Percentiles rank a stretch among this genome's conserved stretches.
Evolutionary conservation across 208 protist genomes (phyloP).

Genomic region (Blastocrithidia nonstop): DNA sequence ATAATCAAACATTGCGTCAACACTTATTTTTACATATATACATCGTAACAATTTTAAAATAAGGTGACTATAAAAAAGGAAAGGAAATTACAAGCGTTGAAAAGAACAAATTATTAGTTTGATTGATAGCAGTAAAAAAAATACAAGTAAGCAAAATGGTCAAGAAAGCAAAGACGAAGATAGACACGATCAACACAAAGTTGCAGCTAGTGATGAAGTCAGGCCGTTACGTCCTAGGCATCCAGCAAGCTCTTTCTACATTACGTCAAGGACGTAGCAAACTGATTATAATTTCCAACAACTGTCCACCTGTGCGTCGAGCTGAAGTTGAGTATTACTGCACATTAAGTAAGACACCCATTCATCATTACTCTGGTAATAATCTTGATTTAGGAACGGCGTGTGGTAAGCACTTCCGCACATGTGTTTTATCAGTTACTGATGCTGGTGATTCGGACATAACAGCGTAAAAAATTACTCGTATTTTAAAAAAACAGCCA

Average conservation of each 20-base stretch:
- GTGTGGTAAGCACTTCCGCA: conserved; percentile 98
- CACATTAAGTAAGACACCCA: conserved; percentile 97
- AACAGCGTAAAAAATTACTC: conserved; percentile 41
- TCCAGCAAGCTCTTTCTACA: conserved; percentile 94
- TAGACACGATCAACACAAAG: conserved; percentile 98
- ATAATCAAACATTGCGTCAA: too few species aligned
- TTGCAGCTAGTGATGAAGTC: conserved; percentile 99
- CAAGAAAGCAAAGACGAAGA: conserved; percentile 93
- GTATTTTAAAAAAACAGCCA: too few species aligned
- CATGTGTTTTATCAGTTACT: conserved; percentile 93
- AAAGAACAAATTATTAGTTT: too few species aligned
- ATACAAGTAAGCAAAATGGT: conserved; percentile 53
- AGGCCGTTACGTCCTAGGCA: conserved; percentile 98
- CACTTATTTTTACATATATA: conserved; percentile 1
- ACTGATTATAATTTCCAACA: conserved; percentile 97
- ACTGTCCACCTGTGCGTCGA: conserved; percentile 96
- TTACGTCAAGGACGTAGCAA: conserved; percentile 95
- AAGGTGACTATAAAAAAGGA: not conserved
- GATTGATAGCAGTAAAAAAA: conserved; percentile 2
- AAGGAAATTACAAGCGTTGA: not conserved
- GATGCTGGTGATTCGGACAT: conserved; percentile 96
- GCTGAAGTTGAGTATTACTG: conserved; percentile 99
- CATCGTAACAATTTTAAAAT: not conserved
- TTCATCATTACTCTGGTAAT: conserved; percentile 98
- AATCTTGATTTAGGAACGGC: conserved; percentile 98